phyloP scores from a whole-genome alignment of 169 alveolate genomes.

The Ichthyophthirius multifiliis region DNA sequence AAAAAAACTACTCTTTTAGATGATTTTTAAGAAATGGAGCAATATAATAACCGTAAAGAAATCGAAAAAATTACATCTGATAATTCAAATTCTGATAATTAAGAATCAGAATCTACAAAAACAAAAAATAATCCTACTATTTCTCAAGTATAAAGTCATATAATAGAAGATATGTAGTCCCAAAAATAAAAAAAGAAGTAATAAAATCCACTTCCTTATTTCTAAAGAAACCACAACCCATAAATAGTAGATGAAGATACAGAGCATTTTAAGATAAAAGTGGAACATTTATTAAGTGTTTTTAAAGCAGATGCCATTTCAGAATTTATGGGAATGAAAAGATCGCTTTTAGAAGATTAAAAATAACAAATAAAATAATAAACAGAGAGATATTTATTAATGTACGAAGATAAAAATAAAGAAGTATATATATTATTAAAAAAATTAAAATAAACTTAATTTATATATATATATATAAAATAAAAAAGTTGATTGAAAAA shows the following conservation, averaged over 20 bases:
- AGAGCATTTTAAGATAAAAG: constrained; percentile 72
- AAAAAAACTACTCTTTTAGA: too few relatives aligned
- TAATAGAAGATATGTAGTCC: not conserved
- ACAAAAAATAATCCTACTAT: not conserved
- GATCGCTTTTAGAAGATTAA: constrained; percentile 73
- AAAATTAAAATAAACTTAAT: constrained; percentile 62
- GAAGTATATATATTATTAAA: constrained; percentile 61
- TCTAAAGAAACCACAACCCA: constrained; percentile 61
- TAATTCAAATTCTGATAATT: not conserved
- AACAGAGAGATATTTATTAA: constrained; percentile 70
- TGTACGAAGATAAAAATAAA: constrained; percentile 71
- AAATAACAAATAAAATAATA: constrained; percentile 71
- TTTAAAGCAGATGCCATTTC: constrained; percentile 81
- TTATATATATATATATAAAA: not conserved
- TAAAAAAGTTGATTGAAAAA: not conserved
- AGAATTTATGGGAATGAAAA: constrained; percentile 82
- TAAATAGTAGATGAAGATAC: constrained; percentile 85
- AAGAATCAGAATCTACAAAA: not conserved
- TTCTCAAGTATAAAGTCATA: not conserved
- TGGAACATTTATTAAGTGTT: constrained; percentile 72
- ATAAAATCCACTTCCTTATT: not conserved
- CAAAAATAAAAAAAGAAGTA: not conserved
- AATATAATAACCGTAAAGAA: too few relatives aligned
- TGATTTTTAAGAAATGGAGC: too few relatives aligned
- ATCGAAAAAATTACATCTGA: too few relatives aligned